Base-by-base conservation (phyloP, 2,329 filamentous ascomycete species). In the Bipolaris oryzae region DNA sequence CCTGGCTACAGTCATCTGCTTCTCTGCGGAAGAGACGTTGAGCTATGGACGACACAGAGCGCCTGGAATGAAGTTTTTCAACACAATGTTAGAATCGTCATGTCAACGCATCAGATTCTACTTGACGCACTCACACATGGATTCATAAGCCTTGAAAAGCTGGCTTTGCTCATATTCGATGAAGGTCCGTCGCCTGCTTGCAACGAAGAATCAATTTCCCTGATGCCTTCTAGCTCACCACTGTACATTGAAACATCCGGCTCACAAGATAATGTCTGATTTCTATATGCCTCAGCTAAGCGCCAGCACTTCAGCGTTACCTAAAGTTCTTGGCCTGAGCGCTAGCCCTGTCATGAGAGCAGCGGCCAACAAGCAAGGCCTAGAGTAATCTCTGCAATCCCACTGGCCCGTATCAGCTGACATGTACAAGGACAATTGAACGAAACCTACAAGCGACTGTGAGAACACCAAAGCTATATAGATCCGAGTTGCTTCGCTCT, bases 151-250 rank as follows among this genome's bases (percentile, higher is more conserved):
- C 83, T 96, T 66, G 70, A 79, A 0, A 79, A 79, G 2, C 75
- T 96, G 20, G 81, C 87, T 5, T 78, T 96, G 4, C 76, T 96
- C 15, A 83, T 96, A 0, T 90, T 96, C 65, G 92, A 96, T 68
- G 92, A 96, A 85, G 90, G 90, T 65, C 38, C 16, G 52, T 20
- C 5, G n/a, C n/a, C 21, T 11, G n/a, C 13, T n/a, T 15, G n/a
- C 2, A 33, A n/a, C 18, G 7, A 31, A 38, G 7, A 16, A 13
- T 4, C 13, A 15, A n/a, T 9, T 21, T 33, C 16, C n/a, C 54
- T 68, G 23, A 67, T 23, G 9, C 34, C 5, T 25, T 46, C 15
- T 38, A 90, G 92, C 90, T 9, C 92, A 96, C 70, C 87, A 92
- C 70, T 94, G 90, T 64, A 82, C 81, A 5, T 79, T 81, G 16